Evolutionary conservation across 805 yeast species (phyloP).

Genomic region (Metschnikowia aberdeeniae): DNA sequence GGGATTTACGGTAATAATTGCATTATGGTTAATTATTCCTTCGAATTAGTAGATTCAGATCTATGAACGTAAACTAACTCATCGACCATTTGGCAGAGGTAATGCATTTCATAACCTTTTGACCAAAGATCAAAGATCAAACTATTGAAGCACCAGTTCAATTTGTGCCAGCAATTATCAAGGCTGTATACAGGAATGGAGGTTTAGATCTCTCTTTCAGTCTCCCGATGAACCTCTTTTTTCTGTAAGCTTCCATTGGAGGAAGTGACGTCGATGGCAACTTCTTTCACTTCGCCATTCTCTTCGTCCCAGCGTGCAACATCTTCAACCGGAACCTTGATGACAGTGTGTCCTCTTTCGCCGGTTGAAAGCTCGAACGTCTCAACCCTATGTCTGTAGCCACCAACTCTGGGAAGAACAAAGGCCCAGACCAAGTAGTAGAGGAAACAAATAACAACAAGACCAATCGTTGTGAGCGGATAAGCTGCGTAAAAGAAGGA

Average conservation of each 20-base stretch:
- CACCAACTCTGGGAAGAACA: constrained; percentile 29
- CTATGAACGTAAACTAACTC: too few species aligned
- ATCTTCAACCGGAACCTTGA: constrained; percentile 29
- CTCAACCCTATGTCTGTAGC: constrained; percentile 29
- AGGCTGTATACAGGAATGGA: too few species aligned
- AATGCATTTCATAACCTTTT: too few species aligned
- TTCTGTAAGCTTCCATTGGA: background rate
- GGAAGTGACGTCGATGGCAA: background rate
- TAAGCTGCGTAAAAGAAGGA: constrained; percentile 42
- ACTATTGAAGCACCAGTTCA: too few species aligned
- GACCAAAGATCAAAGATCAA: too few species aligned
- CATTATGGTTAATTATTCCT: too few species aligned
- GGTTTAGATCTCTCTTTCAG: background rate
- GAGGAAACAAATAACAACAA: constrained; percentile 26
- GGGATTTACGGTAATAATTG: too few species aligned
- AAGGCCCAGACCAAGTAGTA: constrained; percentile 37
- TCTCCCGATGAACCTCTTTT: background rate
- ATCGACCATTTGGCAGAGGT: too few species aligned
- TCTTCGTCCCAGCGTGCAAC: constrained; percentile 31
- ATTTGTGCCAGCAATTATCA: too few species aligned
- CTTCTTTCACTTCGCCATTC: constrained; percentile 15
- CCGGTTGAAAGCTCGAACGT: constrained; percentile 32
- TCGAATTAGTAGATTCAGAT: too few species aligned
- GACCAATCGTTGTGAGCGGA: constrained; percentile 35
- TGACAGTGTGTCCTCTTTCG: constrained; percentile 37